Evolutionary conservation across 169 alveolate genomes (phyloP), one percentile per base, ranked within the genome.

Genomic region (Plasmodium gonderi): DNA sequence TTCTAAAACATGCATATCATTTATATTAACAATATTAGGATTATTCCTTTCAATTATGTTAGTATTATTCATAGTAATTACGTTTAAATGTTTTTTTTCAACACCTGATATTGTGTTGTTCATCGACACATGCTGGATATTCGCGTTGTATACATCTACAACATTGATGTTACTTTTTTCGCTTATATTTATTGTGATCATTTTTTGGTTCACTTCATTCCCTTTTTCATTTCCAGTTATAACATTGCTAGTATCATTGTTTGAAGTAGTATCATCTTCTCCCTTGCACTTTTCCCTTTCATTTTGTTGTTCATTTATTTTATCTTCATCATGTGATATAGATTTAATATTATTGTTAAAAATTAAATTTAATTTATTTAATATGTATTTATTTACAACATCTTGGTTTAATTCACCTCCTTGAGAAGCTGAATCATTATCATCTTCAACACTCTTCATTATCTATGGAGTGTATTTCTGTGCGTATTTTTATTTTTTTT

Each of bases 321-420:
- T 83, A 54, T 51, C 79, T 11, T 72, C 93, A 36, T 87, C 78
- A 14, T 77, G 91, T 26, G 94, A 47, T 29, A 90, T 65, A 14
- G 91, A 77, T 42, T 90, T 90, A 26, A 78, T 90, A 38, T 90
- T 67, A 38, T 90, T 90, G 60, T 90, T 78, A 67, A 90, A 90
- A 77, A 90, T 76, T 78, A 90, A 67, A 38, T 42, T 76, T 40
- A 90, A 54, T 65, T 90, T 90, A 45, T 90, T 76, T 44, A 90
- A 38, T 29, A 90, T 76, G 72, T 79, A 90, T 33, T 76, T 65
- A 49, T 77, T 90, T 65, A 90, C 67, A 17, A 26, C 90, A 64
- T 90, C 91, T 20, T 90, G 89, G 2, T 42, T 76, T 87, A 60
- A 17, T 14, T 87, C 93, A 29, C 38, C 17, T 49, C 75, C 79